Evolutionary conservation across 2,329 filamentous ascomycete species (phyloP).

Genomic region (Pestalotiopsis sp.): DNA sequence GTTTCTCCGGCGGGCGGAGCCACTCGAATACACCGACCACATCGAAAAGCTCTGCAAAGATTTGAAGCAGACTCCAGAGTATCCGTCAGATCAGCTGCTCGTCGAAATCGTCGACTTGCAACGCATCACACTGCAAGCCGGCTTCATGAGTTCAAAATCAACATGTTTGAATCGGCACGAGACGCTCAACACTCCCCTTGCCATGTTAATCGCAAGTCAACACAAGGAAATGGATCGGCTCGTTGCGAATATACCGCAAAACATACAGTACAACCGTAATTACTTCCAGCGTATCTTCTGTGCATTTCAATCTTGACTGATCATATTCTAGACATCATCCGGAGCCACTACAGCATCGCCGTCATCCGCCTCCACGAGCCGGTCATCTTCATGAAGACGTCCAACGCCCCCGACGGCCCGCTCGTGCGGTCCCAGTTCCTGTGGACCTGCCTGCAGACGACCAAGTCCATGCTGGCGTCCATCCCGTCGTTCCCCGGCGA

Average conservation of each 20-base stretch:
- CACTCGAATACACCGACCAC: neutral
- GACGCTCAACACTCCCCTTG: neutral
- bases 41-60: neutral
- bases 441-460: neutral
- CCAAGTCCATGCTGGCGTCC: neutral
- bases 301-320: neutral
- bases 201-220: neutral
- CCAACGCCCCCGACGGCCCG: too few relatives aligned
- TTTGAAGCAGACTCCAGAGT: neutral
- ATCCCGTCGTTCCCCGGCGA: neutral
- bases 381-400: neutral
- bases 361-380: constrained; percentile 4
- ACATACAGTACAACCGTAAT: neutral
- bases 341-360: neutral
- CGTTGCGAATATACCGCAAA: neutral
- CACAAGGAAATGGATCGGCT: neutral
- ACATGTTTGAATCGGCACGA: neutral
- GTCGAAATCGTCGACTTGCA: neutral
- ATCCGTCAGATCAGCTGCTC: neutral
- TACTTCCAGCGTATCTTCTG: neutral
- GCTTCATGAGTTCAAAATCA: neutral
- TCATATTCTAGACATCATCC: neutral
- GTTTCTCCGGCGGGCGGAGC: neutral
- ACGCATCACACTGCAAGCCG: neutral
- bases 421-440: neutral